Evolutionary conservation across 371 early-diverging fungal species (phyloP).

Genomic region (Umbelopsis sp.): DNA sequence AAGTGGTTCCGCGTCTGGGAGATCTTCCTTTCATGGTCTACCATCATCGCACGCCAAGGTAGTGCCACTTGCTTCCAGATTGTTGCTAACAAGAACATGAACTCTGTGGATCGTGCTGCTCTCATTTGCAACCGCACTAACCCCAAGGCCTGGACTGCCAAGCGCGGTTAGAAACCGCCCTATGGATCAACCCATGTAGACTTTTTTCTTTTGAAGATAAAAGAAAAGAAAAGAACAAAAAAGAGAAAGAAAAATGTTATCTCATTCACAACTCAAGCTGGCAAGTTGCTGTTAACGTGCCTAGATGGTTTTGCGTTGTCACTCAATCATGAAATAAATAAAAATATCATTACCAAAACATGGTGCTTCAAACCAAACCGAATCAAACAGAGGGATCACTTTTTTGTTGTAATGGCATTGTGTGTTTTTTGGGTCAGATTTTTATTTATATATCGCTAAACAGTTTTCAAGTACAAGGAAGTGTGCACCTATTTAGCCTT

Average conservation of each 20-base stretch:
- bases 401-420: neutral
- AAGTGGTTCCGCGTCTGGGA: conserved; percentile 89
- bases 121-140: conserved; percentile 59
- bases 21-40: conserved; percentile 96
- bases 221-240: too few species aligned
- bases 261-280: neutral
- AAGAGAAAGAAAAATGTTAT: neutral
- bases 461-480: neutral
- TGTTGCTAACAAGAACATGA: conserved; percentile 94
- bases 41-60: conserved; percentile 94
- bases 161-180: conserved; percentile 21
- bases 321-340: too few species aligned
- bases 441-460: conserved; percentile 14
- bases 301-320: too few species aligned
- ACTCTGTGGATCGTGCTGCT: conserved; percentile 83
- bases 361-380: neutral
- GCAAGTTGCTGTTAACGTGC: too few species aligned
- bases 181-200: neutral
- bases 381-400: too few species aligned
- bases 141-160: conserved; percentile 40
- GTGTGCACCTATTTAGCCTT: conserved; percentile 25
- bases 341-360: neutral
- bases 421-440: neutral
- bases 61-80: conserved; percentile 96
- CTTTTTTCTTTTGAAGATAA: neutral